Percentiles rank a stretch among this genome's conserved stretches.
Evolutionary conservation across 2,329 filamentous ascomycete species (phyloP).

Genomic region (Teratosphaeria viscida): DNA sequence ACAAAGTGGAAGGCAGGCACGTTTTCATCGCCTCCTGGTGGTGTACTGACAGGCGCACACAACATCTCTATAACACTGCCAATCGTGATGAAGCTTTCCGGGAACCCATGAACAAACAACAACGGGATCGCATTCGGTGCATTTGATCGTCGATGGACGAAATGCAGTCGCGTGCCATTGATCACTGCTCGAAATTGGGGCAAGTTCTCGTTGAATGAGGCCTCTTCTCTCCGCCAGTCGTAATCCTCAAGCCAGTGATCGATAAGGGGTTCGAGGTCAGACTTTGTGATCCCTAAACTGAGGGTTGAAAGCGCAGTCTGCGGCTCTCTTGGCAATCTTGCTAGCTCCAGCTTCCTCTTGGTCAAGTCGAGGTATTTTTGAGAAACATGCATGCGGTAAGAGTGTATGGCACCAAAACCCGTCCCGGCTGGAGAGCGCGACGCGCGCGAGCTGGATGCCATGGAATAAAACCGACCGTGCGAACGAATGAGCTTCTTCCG

Average conservation of each 20-base stretch:
- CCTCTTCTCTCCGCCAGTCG: conserved; percentile 53
- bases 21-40: conserved; percentile 12
- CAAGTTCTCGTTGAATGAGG: conserved; percentile 46
- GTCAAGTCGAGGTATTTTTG: conserved; percentile 58
- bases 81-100: conserved; percentile 53
- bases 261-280: conserved; percentile 52
- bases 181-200: conserved; percentile 55
- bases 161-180: conserved; percentile 45
- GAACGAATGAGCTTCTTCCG: neutral
- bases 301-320: conserved; percentile 3
- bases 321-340: conserved; percentile 52
- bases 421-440: neutral
- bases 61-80: conserved; percentile 46
- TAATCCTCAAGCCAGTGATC: conserved; percentile 53
- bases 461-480: neutral
- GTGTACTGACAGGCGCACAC: conserved; percentile 41
- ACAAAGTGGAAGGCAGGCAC: conserved; percentile 53
- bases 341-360: conserved; percentile 55
- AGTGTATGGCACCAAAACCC: conserved; percentile 1
- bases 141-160: conserved; percentile 50
- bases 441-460: neutral
- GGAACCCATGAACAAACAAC: conserved; percentile 55
- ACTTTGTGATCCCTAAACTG: conserved; percentile 36
- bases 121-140: conserved; percentile 49
- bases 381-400: conserved; percentile 40